Conservation (phyloP, 1,284 basidiomycete genomes). For the Amylostereum chailletii region DNA sequence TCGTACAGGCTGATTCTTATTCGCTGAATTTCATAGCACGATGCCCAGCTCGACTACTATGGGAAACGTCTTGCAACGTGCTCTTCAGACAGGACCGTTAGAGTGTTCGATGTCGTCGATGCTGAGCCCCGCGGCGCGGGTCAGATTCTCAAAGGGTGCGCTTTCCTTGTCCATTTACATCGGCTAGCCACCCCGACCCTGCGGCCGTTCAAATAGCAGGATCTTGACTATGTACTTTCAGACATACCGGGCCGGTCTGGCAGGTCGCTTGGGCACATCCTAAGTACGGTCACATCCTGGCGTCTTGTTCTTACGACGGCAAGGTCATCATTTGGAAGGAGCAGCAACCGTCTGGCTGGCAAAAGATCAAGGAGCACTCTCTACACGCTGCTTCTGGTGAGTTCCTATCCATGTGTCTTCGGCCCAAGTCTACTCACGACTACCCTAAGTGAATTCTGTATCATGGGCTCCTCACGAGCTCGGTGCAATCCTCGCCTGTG, state of each 20-base stretch:
- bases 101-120: conserved; percentile 92
- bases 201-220: no score
- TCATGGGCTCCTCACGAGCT: conserved; percentile 98
- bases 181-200: neutral
- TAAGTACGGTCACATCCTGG: conserved; percentile 92
- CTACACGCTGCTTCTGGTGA: conserved; percentile 89
- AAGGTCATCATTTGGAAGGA: conserved; percentile 99
- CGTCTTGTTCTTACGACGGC: conserved; percentile 96
- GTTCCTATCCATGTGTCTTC: conserved; percentile 11
- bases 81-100: conserved; percentile 92
- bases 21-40: conserved; percentile 54
- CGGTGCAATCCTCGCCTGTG: conserved; percentile 93
- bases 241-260: conserved; percentile 97
- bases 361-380: conserved; percentile 94
- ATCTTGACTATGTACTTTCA: conserved; percentile 18
- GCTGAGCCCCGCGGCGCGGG: conserved; percentile 64
- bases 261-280: conserved; percentile 99
- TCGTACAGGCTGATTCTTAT: conserved; percentile 3
- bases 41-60: conserved; percentile 97
- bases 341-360: conserved; percentile 66
- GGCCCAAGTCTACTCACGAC: neutral
- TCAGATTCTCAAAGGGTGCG: conserved; percentile 82
- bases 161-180: conserved; percentile 7
- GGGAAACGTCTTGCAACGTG: conserved; percentile 95
- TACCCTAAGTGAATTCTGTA: conserved; percentile 80